Base-by-base conservation (phyloP, 1,284 basidiomycete species). In the Papiliotrema fonsecae region DNA sequence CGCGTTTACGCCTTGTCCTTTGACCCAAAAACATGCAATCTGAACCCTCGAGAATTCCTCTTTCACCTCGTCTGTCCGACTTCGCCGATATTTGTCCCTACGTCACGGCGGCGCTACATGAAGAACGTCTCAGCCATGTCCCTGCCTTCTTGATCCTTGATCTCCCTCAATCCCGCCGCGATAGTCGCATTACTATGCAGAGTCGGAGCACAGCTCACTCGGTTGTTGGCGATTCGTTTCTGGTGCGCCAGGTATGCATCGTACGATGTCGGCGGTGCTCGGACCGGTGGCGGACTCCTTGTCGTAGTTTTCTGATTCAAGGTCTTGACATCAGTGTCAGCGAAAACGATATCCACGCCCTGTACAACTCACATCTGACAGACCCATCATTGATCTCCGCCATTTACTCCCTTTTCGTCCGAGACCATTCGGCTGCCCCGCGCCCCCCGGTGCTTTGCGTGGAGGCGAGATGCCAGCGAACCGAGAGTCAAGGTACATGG, bases 41-140 rank as follows among this genome's bases (percentile, higher is more conserved):
- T n/a, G n/a, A n/a, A n/a, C n/a, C n/a, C n/a, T n/a, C n/a, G n/a
- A n/a, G n/a, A n/a, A n/a, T n/a, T n/a, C n/a, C n/a, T n/a, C n/a
- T n/a, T n/a, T n/a, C n/a, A n/a, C n/a, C n/a, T n/a, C n/a, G n/a
- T n/a, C n/a, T n/a, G n/a, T n/a, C n/a, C n/a, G n/a, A n/a, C n/a
- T n/a, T n/a, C n/a, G n/a, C n/a, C n/a, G n/a, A n/a, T n/a, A n/a
- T n/a, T n/a, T n/a, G n/a, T n/a, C n/a, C n/a, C n/a, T n/a, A n/a
- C n/a, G n/a, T n/a, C n/a, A n/a, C n/a, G n/a, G n/a, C n/a, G n/a
- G n/a, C 57, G 67, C 27, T 57, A 57, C 60, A 69, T 51, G 64
- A 72, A 72, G 55, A 68, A 67, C 4, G 62, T 62, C 61, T 72
- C 70, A 37, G 63, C 63, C 27, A 62, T 42, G 34, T 65, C 61